Percentiles rank a stretch among this genome's conserved stretches.
These are phyloP conservation scores for Malus hybrid DNA, from an alignment of 331 rosid species.

Conservation along the genomic window DNA sequence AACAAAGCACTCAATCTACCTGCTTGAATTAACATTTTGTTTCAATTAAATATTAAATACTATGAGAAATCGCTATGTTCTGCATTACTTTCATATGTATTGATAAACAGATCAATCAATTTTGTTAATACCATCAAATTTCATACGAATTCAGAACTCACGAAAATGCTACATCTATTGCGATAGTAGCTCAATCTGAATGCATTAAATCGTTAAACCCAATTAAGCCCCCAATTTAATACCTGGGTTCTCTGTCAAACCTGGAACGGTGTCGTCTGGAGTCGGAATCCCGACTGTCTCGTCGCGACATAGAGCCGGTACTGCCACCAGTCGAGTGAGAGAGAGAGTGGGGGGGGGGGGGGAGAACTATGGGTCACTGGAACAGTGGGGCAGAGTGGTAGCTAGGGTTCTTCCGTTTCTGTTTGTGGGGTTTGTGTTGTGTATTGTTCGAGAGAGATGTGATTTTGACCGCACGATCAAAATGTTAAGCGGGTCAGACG, in stretches of 20 bases:
- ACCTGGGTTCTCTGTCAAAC: slow-evolving; percentile 78
- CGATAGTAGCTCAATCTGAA: neutral
- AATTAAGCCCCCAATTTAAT: neutral
- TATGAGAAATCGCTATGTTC: neutral
- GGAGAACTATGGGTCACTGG: neutral
- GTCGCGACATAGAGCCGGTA: slow-evolving; percentile 47
- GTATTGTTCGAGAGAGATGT: neutral
- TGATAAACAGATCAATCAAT: neutral
- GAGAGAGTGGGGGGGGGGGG: neutral
- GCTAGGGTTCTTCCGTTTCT: neutral
- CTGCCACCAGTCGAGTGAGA: neutral
- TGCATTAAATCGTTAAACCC: neutral
- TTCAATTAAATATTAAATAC: too few species aligned
- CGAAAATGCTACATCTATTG: neutral
- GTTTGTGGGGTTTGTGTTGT: neutral
- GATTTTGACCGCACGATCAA: neutral
- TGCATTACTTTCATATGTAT: neutral
- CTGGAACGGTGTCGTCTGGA: slow-evolving; percentile 68
- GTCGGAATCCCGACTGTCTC: slow-evolving; percentile 60
- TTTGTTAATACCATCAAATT: neutral
- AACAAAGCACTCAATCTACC: neutral
- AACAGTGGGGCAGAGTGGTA: neutral
- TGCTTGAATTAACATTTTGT: neutral
- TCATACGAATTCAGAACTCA: neutral
- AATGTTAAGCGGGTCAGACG: neutral